Evolutionary conservation across 2,329 filamentous ascomycete species (phyloP).

Genomic region (Aspergillus nomiae): DNA sequence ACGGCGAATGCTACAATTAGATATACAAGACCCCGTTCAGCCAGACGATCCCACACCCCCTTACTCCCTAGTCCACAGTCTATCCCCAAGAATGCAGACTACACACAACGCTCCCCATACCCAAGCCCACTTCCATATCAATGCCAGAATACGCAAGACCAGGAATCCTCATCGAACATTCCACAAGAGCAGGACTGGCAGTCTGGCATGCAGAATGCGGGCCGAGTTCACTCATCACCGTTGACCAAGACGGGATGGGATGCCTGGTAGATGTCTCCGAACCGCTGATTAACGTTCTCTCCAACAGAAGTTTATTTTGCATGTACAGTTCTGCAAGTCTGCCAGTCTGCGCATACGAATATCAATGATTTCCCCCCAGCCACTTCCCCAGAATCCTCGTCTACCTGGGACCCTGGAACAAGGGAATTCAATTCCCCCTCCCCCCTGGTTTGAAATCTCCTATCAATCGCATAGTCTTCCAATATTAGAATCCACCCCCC

Average conservation of each 20-base stretch:
- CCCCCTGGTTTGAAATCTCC: neutral
- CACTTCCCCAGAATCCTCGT: neutral
- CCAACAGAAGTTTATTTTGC: neutral
- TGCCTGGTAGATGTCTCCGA: neutral
- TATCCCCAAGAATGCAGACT: neutral
- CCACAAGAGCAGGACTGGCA: neutral
- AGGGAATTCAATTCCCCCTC: neutral
- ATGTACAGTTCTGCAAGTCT: too few species aligned
- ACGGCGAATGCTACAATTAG: neutral
- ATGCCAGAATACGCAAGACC: neutral
- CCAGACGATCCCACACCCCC: neutral
- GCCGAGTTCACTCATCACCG: too few species aligned
- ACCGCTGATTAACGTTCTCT: neutral
- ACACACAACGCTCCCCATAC: neutral
- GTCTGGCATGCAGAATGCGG: neutral
- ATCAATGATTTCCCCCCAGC: neutral
- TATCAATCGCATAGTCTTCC: neutral
- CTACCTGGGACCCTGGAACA: neutral
- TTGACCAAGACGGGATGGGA: neutral
- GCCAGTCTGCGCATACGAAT: too few species aligned
- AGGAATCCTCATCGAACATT: neutral
- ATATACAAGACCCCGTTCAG: neutral
- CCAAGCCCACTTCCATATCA: neutral
- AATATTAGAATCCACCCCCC: neutral
- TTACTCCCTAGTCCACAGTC: neutral